Conservation (phyloP, 495 filamentous ascomycete genomes). For the Evernia prunastri region DNA sequence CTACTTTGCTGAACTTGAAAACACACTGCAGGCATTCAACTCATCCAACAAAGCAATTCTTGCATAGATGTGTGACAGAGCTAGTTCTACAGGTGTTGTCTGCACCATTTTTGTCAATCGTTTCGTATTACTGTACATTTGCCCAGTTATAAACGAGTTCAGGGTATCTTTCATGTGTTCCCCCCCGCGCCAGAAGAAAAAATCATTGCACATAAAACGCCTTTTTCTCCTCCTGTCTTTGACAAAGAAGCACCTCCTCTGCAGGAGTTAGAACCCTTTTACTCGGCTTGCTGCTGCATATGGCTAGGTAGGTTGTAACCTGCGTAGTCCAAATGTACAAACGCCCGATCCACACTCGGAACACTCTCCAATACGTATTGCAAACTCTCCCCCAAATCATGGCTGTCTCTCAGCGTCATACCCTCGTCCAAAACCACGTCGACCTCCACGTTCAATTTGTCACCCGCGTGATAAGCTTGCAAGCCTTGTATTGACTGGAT, state of each 20-base stretch:
- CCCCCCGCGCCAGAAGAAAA: neutral
- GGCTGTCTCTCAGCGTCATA: constrained; percentile 73
- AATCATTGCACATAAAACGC: neutral
- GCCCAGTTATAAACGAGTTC: neutral
- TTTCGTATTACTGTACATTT: neutral
- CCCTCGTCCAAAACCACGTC: constrained; percentile 76
- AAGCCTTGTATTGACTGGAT: constrained; percentile 84
- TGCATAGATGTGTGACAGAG: neutral
- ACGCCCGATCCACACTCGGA: constrained; percentile 61
- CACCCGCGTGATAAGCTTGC: constrained; percentile 82
- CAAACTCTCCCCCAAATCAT: constrained; percentile 82
- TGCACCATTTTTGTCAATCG: neutral
- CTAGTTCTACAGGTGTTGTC: neutral
- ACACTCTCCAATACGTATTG: constrained; percentile 89
- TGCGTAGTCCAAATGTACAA: constrained; percentile 79
- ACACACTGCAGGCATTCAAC: neutral
- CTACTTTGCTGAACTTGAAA: neutral
- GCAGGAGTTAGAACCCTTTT: neutral
- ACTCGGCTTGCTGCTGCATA: constrained; percentile 62
- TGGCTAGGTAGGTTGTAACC: constrained; percentile 79
- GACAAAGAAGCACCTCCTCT: too few species aligned
- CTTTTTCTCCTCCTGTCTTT: neutral
- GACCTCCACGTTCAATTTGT: constrained; percentile 82
- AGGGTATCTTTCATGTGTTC: neutral
- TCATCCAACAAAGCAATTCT: neutral